A percentile compares a stretch with the other conserved stretches of the same genome.
phyloP scores from a whole-genome alignment of 1,139 yeast genomes.

The Suzukiozyma palmioleophila region DNA sequence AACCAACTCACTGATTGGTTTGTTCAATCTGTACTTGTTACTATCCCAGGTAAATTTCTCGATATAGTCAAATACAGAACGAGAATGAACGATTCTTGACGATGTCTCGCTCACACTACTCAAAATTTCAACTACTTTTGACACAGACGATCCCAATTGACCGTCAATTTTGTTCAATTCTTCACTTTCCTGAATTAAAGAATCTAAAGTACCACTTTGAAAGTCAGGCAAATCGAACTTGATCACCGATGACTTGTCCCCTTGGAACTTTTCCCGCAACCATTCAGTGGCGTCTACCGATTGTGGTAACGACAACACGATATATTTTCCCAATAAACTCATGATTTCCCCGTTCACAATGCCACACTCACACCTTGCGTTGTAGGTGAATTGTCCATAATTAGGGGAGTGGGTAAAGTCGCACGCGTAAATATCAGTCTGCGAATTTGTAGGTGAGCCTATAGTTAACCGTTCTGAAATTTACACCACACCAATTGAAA shows the following conservation, averaged over 20 bases:
- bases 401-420: neutral
- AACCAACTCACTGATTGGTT: conserved; percentile 73
- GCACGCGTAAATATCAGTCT: conserved; percentile 3
- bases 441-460: neutral
- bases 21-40: conserved; percentile 80
- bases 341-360: neutral
- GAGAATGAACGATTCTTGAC: conserved; percentile 36
- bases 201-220: conserved; percentile 92
- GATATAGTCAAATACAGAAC: conserved; percentile 55
- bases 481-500: neutral
- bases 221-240: conserved; percentile 73
- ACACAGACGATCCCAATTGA: conserved; percentile 64
- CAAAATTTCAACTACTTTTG: conserved; percentile 74
- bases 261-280: conserved; percentile 41
- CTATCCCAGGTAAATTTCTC: conserved; percentile 83
- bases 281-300: conserved; percentile 42
- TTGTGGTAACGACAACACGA: conserved; percentile 50
- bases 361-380: no score
- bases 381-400: neutral
- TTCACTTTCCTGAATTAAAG: conserved; percentile 85
- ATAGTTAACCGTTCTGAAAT: conserved; percentile 1
- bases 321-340: conserved; percentile 30
- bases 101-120: conserved; percentile 41
- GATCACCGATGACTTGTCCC: conserved; percentile 38
- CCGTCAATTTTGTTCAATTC: conserved; percentile 78